phyloP scores from a whole-genome alignment of 768 basidiomycete genomes.

The Suillus luteus region DNA sequence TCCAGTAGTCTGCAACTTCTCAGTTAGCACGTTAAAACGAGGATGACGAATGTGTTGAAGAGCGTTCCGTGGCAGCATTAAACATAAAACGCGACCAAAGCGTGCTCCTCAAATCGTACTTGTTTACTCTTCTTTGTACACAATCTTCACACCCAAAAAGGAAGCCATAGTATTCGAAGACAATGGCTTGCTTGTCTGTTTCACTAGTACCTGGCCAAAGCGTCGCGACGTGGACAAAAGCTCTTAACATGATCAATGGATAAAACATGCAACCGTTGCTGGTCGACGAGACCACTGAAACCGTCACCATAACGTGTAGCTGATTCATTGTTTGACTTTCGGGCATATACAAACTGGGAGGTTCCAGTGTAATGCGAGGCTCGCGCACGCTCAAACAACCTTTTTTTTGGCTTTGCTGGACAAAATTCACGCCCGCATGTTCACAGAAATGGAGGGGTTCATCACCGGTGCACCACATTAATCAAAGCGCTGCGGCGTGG shows the following conservation, averaged over 20 bases:
- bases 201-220: neutral
- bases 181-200: slow-evolving; percentile 10
- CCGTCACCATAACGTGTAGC: neutral
- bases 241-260: neutral
- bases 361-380: neutral
- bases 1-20: neutral
- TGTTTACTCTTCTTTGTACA: slow-evolving; percentile 31
- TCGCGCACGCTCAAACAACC: neutral
- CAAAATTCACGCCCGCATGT: neutral
- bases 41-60: slow-evolving; percentile 7
- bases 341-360: neutral
- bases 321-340: neutral
- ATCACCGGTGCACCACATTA: neutral
- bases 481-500: neutral
- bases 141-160: neutral
- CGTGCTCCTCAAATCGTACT: slow-evolving; percentile 16
- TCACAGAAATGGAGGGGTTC: neutral
- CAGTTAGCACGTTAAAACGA: neutral
- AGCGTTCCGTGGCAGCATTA: slow-evolving; percentile 15
- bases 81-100: slow-evolving; percentile 16
- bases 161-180: slow-evolving; percentile 9
- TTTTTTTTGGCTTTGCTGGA: neutral
- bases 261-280: neutral
- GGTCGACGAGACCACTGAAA: neutral
- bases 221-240: slow-evolving; percentile 5